Conservation (phyloP, 2,329 filamentous ascomycete genomes). For the Fusarium globosum region DNA sequence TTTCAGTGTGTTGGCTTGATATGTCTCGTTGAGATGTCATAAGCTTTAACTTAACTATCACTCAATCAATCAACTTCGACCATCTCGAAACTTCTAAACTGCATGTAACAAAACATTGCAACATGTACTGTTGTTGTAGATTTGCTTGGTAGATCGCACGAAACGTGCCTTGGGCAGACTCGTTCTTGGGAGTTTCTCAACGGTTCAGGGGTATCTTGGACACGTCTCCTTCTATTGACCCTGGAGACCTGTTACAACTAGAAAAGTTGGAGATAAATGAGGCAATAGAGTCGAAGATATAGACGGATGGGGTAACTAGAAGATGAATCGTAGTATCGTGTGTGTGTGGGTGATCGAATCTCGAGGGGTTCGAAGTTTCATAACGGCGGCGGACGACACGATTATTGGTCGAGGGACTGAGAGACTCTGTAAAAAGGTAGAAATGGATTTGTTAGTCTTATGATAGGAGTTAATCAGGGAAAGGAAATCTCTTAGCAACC, state of each 20-base stretch:
- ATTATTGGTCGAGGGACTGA: too few relatives aligned
- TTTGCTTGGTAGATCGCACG: background rate
- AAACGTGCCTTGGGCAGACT: background rate
- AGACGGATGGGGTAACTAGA: background rate
- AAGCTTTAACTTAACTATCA: background rate
- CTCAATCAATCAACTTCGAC: background rate
- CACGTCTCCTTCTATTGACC: background rate
- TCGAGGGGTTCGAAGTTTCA: background rate
- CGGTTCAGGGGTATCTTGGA: background rate
- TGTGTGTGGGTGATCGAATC: background rate
- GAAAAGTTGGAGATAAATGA: too few relatives aligned
- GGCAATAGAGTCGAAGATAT: background rate
- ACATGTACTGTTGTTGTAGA: too few relatives aligned
- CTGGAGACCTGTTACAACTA: background rate
- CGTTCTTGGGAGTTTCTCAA: background rate
- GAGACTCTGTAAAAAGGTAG: background rate
- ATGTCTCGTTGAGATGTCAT: background rate
- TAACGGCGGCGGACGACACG: background rate
- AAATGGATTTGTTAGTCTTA: too few relatives aligned
- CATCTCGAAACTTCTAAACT: background rate
- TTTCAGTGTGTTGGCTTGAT: background rate
- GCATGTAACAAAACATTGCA: too few relatives aligned
- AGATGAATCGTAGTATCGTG: background rate
- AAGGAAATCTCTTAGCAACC: background rate
- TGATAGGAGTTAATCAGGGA: background rate